phyloP scores from a whole-genome alignment of 352 stramenopile species.

The Aphanomyces euteiches region DNA sequence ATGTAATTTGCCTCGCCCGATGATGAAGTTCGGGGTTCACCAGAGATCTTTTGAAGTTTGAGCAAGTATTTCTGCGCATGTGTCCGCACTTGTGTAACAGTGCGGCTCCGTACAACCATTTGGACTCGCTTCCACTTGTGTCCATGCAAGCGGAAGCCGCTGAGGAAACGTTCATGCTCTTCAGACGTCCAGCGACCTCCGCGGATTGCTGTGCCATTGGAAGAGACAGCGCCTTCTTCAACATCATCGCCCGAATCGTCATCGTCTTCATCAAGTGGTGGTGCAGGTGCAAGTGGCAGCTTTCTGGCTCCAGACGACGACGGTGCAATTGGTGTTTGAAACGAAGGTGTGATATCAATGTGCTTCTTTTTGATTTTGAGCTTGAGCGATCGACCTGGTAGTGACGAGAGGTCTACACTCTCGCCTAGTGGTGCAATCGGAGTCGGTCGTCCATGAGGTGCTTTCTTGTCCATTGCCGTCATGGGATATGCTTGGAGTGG shows the following conservation, averaged over 20 bases:
- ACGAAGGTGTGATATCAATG: conserved; percentile 28
- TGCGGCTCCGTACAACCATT: conserved; percentile 82
- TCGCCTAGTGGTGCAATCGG: conserved; percentile 17
- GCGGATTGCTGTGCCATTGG: conserved; percentile 45
- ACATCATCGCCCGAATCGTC: conserved; percentile 41
- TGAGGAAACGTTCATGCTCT: conserved; percentile 82
- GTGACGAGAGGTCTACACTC: conserved; percentile 3
- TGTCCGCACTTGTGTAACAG: conserved; percentile 83
- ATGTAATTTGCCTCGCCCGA: background rate
- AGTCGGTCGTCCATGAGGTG: conserved; percentile 38
- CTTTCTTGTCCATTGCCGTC: conserved; percentile 56
- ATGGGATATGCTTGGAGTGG: conserved; percentile 74
- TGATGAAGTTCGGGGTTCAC: conserved; percentile 43
- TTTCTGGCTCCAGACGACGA: conserved; percentile 12
- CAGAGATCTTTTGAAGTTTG: conserved; percentile 86
- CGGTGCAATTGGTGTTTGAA: conserved; percentile 1
- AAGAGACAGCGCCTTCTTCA: conserved; percentile 33
- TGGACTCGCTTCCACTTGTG: conserved; percentile 90
- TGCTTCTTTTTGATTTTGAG: conserved; percentile 32
- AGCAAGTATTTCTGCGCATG: conserved; percentile 87
- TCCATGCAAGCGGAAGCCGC: conserved; percentile 79
- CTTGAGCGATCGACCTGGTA: conserved; percentile 25
- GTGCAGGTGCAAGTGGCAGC: conserved; percentile 23
- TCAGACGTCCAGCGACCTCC: conserved; percentile 80
- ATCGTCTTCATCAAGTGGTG: conserved; percentile 11